These are phyloP conservation scores for Periconia digitata DNA, from an alignment of 2,329 filamentous ascomycete genomes.

Conservation along the genomic window DNA sequence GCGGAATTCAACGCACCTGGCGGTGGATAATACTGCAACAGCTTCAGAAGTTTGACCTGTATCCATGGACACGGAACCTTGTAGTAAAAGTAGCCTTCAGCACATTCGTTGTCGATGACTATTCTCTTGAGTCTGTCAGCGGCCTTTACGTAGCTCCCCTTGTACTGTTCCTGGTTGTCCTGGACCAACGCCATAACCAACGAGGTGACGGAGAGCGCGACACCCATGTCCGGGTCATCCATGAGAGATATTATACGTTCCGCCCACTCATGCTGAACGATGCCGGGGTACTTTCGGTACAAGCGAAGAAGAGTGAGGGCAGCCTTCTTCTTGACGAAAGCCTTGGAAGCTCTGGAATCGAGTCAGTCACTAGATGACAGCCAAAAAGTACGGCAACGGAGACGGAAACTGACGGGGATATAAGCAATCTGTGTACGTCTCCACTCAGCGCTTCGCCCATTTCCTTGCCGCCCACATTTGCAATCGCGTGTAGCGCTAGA, in stretches of 20 bases:
- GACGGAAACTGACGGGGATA: slow-evolving; percentile 74
- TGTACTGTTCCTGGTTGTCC: slow-evolving; percentile 92
- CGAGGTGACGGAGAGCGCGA: slow-evolving; percentile 92
- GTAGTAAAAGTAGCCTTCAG: slow-evolving; percentile 94
- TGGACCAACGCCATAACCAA: slow-evolving; percentile 92
- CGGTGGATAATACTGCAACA: slow-evolving; percentile 95
- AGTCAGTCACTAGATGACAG: no score
- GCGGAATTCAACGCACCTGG: slow-evolving; percentile 61
- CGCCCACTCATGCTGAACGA: slow-evolving; percentile 95
- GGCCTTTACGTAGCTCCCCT: slow-evolving; percentile 90
- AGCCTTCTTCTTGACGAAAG: slow-evolving; percentile 99
- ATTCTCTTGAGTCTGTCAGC: slow-evolving; percentile 87
- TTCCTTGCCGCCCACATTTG: slow-evolving; percentile 93
- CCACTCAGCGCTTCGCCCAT: slow-evolving; percentile 92
- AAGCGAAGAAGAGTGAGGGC: slow-evolving; percentile 88
- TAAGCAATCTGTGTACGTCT: slow-evolving; percentile 90
- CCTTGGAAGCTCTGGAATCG: slow-evolving; percentile 70
- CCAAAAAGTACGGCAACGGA: neutral
- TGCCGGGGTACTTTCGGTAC: slow-evolving; percentile 91
- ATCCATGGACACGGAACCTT: slow-evolving; percentile 99
- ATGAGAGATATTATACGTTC: slow-evolving; percentile 98
- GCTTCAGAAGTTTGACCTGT: slow-evolving; percentile 86
- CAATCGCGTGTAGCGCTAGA: slow-evolving; percentile 92
- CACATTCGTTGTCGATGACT: slow-evolving; percentile 85
- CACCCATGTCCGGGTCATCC: slow-evolving; percentile 93